These are phyloP conservation scores for Mycena polygramma DNA, from an alignment of 768 basidiomycete species.

Conservation along the genomic window DNA sequence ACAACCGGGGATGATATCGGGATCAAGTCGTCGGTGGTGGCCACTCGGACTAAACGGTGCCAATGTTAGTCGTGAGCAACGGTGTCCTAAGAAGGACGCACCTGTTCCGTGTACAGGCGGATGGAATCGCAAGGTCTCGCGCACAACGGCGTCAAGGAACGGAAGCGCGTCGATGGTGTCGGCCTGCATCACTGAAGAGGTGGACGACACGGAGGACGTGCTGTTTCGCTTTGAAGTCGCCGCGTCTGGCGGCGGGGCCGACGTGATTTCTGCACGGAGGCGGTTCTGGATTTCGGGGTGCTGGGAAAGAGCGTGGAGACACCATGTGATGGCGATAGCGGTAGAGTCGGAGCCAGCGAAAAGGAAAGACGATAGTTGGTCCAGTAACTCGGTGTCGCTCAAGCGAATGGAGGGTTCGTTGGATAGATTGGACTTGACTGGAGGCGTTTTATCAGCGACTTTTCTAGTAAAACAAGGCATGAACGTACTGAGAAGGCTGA, in stretches of 20 bases:
- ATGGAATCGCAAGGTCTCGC: constrained; percentile 67
- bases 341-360: constrained; percentile 76
- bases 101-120: constrained; percentile 69
- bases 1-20: constrained; percentile 62
- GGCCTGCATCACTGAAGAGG: constrained; percentile 34
- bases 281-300: constrained; percentile 67
- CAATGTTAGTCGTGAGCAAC: background rate
- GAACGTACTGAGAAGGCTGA: constrained; percentile 62
- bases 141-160: constrained; percentile 69
- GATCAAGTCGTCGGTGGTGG: constrained; percentile 65
- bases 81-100: background rate
- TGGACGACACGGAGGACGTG: constrained; percentile 41
- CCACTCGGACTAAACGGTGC: constrained; percentile 56
- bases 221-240: constrained; percentile 35
- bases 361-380: constrained; percentile 75
- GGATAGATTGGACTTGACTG: constrained; percentile 74
- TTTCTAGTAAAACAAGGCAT: background rate
- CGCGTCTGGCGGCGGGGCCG: constrained; percentile 27
- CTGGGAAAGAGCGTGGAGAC: constrained; percentile 66
- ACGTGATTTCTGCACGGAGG: constrained; percentile 65
- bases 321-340: constrained; percentile 69
- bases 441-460: constrained; percentile 9
- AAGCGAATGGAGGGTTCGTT: constrained; percentile 59
- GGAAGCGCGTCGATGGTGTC: constrained; percentile 58
- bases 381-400: constrained; percentile 72